Conservation (phyloP, 1,284 basidiomycete genomes). For the Moesziomyces sp. region DNA sequence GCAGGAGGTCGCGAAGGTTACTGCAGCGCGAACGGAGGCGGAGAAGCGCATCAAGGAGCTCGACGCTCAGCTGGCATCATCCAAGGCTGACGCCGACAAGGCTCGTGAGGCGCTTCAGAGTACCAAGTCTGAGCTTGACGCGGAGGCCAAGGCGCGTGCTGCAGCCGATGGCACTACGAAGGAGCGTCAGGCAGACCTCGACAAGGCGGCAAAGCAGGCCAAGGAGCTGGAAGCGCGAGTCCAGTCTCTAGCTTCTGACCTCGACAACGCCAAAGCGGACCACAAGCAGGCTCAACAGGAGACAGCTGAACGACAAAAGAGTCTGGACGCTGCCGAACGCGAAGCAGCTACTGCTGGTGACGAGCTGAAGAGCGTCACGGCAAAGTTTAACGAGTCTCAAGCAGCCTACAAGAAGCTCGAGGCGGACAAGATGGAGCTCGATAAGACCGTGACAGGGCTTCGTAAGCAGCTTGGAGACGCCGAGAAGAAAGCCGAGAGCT, state of each 20-base stretch:
- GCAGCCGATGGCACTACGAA: constrained; percentile 8
- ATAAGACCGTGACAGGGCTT: constrained; percentile 8
- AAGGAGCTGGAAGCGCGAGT: constrained; percentile 21
- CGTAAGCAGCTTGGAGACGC: constrained; percentile 14
- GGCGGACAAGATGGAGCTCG: constrained; percentile 10
- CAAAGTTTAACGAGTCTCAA: constrained; percentile 12
- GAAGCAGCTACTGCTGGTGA: constrained; percentile 9
- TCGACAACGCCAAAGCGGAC: constrained; percentile 19
- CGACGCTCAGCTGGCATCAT: constrained; percentile 10
- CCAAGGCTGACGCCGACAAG: constrained; percentile 19
- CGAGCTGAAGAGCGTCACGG: constrained; percentile 16
- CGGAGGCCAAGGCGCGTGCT: constrained; percentile 14
- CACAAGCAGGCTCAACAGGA: constrained; percentile 17
- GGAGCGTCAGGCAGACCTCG: constrained; percentile 16
- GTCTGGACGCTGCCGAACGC: constrained; percentile 10
- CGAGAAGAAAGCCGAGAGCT: constrained; percentile 5
- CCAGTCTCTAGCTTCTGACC: constrained; percentile 13
- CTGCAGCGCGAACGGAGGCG: constrained; percentile 1
- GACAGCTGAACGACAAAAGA: constrained; percentile 19
- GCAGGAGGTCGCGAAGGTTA: constrained; percentile 17
- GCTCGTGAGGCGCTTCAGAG: constrained; percentile 10
- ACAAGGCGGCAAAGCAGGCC: constrained; percentile 15
- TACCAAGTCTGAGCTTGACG: constrained; percentile 24
- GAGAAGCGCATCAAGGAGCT: constrained; percentile 26
- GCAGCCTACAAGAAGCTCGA: constrained; percentile 18